Percentiles rank a stretch among this genome's conserved stretches.
Evolutionary conservation across 78 protist genomes (phyloP).

Genomic region (Dictyostelium citrinum): DNA sequence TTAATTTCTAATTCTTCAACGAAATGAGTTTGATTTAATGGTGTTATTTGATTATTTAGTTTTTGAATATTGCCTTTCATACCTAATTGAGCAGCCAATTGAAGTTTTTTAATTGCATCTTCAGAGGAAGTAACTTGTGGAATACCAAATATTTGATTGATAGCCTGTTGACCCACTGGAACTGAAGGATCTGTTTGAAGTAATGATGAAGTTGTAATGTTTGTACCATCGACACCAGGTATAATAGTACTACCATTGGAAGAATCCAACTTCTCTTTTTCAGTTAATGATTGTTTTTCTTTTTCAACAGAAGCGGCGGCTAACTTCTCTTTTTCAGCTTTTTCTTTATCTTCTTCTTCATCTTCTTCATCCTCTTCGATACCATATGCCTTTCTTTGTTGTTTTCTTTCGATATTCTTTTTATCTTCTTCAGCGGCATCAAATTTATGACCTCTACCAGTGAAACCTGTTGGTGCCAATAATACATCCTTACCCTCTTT

Average conservation of each 20-base stretch:
- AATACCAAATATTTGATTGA: constrained; percentile 21
- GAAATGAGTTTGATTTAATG: constrained; percentile 23
- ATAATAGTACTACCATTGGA: neutral
- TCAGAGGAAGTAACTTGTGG: neutral
- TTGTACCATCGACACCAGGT: neutral
- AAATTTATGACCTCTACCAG: constrained; percentile 89
- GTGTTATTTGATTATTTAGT: neutral
- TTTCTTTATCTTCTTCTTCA: constrained; percentile 7
- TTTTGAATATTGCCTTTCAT: neutral
- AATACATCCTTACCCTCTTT: constrained; percentile 58
- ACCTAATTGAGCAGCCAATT: constrained; percentile 10
- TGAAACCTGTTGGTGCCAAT: constrained; percentile 66
- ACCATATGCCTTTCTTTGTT: constrained; percentile 29
- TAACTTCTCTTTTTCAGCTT: constrained; percentile 20
- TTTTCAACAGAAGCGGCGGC: neutral
- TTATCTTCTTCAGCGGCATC: constrained; percentile 52
- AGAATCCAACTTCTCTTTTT: neutral
- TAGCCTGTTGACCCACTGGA: constrained; percentile 56
- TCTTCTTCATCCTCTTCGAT: constrained; percentile 69
- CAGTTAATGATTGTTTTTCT: neutral
- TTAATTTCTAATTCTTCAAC: constrained; percentile 95
- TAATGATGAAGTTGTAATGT: neutral
- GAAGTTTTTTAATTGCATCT: constrained; percentile 44
- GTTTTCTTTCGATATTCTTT: constrained; percentile 54
- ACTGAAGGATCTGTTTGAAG: neutral